Conservation (phyloP, 176 grass and related monocot species). For the Juncus inflexus region DNA sequence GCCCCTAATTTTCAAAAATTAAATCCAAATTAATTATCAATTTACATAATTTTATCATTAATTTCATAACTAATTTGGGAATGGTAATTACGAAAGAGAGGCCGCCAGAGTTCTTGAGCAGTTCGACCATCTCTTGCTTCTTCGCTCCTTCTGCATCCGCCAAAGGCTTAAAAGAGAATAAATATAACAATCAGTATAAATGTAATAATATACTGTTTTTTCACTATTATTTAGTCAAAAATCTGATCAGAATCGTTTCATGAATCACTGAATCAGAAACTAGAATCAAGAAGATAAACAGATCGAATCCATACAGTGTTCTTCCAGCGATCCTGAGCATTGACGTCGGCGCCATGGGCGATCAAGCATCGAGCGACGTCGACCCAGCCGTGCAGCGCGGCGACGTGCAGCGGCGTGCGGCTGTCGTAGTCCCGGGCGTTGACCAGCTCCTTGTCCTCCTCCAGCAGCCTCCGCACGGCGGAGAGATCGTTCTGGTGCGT, state of each 20-base stretch:
- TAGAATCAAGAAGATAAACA: background rate
- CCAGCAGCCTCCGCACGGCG: slow-evolving; percentile 84
- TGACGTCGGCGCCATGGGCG: slow-evolving; percentile 70
- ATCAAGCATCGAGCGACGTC: slow-evolving; percentile 84
- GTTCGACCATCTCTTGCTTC: slow-evolving; percentile 61
- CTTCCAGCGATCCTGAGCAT: slow-evolving; percentile 94
- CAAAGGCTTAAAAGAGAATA: slow-evolving; percentile 56
- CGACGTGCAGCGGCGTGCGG: slow-evolving; percentile 96
- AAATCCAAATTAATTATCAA: background rate
- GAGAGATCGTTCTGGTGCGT: slow-evolving; percentile 87
- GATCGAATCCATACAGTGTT: slow-evolving; percentile 55
- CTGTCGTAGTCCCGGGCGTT: slow-evolving; percentile 91
- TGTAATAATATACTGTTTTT: too few species aligned
- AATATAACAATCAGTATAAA: too few species aligned
- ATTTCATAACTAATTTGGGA: background rate
- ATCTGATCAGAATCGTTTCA: too few species aligned
- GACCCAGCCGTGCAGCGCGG: slow-evolving; percentile 82
- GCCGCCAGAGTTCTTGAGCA: slow-evolving; percentile 76
- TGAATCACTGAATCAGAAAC: background rate
- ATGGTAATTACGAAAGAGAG: slow-evolving; percentile 53
- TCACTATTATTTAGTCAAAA: too few species aligned
- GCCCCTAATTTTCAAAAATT: slow-evolving; percentile 39
- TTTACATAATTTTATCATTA: too few species aligned
- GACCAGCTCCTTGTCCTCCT: slow-evolving; percentile 82
- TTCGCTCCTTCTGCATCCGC: slow-evolving; percentile 94